Evolutionary conservation across 371 early-diverging fungal species (phyloP), one percentile per base, ranked within the genome.

Genomic region (Apophysomyces sp.): DNA sequence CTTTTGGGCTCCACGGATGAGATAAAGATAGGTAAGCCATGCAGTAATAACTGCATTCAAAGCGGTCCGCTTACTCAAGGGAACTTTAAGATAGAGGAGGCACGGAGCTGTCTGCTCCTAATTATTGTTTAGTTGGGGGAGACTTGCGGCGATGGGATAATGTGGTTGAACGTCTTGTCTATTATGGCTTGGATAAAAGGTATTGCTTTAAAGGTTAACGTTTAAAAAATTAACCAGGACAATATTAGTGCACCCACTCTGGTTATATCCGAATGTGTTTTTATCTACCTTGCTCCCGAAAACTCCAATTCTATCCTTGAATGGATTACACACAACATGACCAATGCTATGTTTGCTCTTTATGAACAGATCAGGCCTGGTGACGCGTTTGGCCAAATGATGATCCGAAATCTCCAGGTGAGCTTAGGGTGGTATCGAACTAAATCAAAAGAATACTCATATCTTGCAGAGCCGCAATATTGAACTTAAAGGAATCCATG

Each of bases 341-440:
- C 44, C 2, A 63, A 80, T 4, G 77, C 88, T 9, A 66, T 86
- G 30, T 89, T 95, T 68, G 72, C 90, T 11, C 74, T 90, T 1
- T 98, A 96, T 69, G 98, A 98, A 61, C 97, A 94, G 73, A 94
- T 97, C 52, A 66, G 82, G 21, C 98, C 98, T 0, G 71, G 87
- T 41, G 97, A 98, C 70, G 78, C 92, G 0, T 98, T 98, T 82
- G 98, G 98, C 0, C 72, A 83, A 52, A 87, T 89, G 78, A 98
- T 98, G 98, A 72, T 96, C 9, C 82, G 85, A 24, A 97, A 96
- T 58, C 73, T 98, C 27, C 79, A 84, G 69, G 86, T 80, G 68
- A 58, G 13, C 15, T 27, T 21, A 27, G 18, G 1, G 27, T 57
- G 2, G n/a, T n/a, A n/a, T n/a, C n/a, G n/a, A n/a, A 13, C 34